Evolutionary conservation across 345 rosid genomes (phyloP).

Genomic region (Carallia pectinifolia): DNA sequence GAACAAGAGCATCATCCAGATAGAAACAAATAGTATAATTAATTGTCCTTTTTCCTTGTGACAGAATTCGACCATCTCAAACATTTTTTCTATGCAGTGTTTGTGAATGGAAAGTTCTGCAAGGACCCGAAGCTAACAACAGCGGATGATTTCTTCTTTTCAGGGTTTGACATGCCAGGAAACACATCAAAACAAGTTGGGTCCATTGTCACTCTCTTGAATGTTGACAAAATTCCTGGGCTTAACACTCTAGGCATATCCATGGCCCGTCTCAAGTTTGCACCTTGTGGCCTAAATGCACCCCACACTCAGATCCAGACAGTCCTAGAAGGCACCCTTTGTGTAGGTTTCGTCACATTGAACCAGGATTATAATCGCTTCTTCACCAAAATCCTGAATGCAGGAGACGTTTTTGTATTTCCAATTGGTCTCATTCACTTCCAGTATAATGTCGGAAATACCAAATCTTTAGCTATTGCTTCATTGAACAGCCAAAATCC

Average conservation of each 20-base stretch:
- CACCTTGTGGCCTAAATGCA: slow-evolving; percentile 7
- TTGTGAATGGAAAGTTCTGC: slow-evolving; percentile 2
- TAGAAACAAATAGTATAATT: too few relatives aligned
- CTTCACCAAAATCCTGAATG: slow-evolving; percentile 5
- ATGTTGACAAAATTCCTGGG: not conserved
- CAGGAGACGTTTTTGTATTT: slow-evolving; percentile 22
- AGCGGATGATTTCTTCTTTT: slow-evolving; percentile 9
- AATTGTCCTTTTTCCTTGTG: too few relatives aligned
- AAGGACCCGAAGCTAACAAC: slow-evolving; percentile 3
- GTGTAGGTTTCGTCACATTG: slow-evolving; percentile 9
- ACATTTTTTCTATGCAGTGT: not conserved
- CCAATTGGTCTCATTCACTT: slow-evolving; percentile 20
- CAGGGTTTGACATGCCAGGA: not conserved
- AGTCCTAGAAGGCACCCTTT: not conserved
- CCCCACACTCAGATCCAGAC: slow-evolving; percentile 8
- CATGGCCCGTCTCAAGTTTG: not conserved
- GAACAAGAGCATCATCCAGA: too few relatives aligned
- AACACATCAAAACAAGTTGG: not conserved
- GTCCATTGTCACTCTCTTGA: not conserved
- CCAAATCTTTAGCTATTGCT: slow-evolving; percentile 8
- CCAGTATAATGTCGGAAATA: slow-evolving; percentile 9
- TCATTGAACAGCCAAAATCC: slow-evolving; percentile 16
- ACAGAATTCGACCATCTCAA: not conserved
- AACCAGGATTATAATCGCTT: not conserved
- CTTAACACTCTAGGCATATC: slow-evolving; percentile 12